phyloP scores from a whole-genome alignment of 139 green algal genomes.

The Penium margaritaceum region DNA sequence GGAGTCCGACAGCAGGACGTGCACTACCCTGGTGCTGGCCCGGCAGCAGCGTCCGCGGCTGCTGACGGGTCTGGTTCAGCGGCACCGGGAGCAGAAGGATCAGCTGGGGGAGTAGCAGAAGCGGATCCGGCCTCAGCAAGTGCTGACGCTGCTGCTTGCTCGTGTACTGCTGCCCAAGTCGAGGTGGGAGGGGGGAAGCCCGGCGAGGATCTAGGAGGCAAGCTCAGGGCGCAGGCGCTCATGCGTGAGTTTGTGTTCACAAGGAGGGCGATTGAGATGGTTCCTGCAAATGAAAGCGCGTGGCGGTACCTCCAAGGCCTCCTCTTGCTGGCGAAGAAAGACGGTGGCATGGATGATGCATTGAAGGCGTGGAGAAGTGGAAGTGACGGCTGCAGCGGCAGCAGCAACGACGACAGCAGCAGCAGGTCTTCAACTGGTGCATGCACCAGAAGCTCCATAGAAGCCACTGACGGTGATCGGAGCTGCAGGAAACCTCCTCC shows the following conservation, averaged over 20 bases:
- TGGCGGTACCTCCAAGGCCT: conserved; percentile 49
- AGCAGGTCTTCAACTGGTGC: neutral
- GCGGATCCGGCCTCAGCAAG: no score
- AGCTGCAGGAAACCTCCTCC: neutral
- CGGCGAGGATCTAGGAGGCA: neutral
- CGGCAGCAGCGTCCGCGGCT: no score
- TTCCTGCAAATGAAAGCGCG: conserved; percentile 47
- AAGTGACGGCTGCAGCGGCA: no score
- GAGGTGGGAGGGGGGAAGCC: neutral
- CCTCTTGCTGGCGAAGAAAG: neutral
- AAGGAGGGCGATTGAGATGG: conserved; percentile 19
- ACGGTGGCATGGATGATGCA: no score
- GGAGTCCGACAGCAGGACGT: no score
- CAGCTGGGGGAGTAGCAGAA: conserved; percentile 22
- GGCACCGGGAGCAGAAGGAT: no score
- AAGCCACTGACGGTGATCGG: neutral
- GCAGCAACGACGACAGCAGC: no score
- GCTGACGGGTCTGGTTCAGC: no score
- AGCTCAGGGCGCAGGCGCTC: neutral
- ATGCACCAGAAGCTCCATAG: no score
- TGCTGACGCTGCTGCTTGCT: no score
- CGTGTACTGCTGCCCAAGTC: neutral
- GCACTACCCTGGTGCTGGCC: no score
- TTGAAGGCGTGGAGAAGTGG: no score
- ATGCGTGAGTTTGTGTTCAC: conserved; percentile 34